phyloP scores from a whole-genome alignment of 768 basidiomycete genomes.

The Rhodotorula diobovata region DNA sequence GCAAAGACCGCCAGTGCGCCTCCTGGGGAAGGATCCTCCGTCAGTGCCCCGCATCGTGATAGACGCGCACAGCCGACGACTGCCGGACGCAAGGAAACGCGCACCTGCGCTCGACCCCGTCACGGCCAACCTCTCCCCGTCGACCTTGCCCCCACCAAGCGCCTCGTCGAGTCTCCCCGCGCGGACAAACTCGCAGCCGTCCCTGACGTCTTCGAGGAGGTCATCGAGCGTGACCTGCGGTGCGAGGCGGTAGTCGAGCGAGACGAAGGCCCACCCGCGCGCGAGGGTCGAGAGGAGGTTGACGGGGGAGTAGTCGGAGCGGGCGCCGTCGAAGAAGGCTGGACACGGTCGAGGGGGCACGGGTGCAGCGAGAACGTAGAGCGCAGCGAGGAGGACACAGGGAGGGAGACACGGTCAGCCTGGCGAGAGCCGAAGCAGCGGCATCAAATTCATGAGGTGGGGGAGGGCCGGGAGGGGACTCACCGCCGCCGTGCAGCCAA shows the following conservation, averaged over 20 bases:
- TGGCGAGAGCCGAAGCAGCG: too few relatives aligned
- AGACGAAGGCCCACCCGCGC: slow-evolving; percentile 34
- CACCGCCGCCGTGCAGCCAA: slow-evolving; percentile 34
- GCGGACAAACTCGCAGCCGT: slow-evolving; percentile 15
- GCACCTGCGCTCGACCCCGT: slow-evolving; percentile 28
- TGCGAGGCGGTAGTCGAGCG: slow-evolving; percentile 28
- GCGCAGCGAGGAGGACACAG: not conserved
- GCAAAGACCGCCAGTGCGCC: slow-evolving; percentile 27
- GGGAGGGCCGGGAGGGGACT: not conserved
- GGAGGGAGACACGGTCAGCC: not conserved
- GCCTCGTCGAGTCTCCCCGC: slow-evolving; percentile 15
- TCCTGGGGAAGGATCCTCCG: not conserved
- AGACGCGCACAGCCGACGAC: too few relatives aligned
- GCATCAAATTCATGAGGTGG: not conserved
- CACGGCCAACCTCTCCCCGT: slow-evolving; percentile 17
- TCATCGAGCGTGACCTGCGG: slow-evolving; percentile 32
- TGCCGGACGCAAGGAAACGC: not conserved
- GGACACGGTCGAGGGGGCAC: accelerated
- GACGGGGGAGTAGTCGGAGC: slow-evolving; percentile 10
- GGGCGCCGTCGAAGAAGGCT: slow-evolving; percentile 37
- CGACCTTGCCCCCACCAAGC: slow-evolving; percentile 21
- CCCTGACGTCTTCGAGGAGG: slow-evolving; percentile 18
- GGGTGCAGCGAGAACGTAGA: not conserved
- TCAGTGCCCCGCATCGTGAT: not conserved
- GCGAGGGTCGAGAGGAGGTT: slow-evolving; percentile 23